phyloP scores from a whole-genome alignment of 345 rosid genomes.

The Carallia pectinifolia region DNA sequence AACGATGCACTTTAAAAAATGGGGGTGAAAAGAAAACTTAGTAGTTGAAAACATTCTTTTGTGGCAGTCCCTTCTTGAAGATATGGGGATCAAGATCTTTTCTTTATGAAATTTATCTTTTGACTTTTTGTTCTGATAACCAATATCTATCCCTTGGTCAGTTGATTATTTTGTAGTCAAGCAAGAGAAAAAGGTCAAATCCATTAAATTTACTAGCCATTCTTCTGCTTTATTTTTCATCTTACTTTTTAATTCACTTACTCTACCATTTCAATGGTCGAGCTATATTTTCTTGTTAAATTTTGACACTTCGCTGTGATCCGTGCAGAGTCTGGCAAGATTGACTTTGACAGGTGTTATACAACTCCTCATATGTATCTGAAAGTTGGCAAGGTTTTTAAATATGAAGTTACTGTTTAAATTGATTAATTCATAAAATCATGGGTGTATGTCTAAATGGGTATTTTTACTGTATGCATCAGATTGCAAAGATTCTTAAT shows the following conservation, averaged over 20 bases:
- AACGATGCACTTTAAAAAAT: background rate
- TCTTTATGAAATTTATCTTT: no score
- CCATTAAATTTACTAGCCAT: no score
- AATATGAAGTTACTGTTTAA: conserved; percentile 1
- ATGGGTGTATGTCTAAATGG: background rate
- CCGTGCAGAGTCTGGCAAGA: conserved; percentile 71
- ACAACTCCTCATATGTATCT: conserved; percentile 75
- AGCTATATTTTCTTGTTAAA: background rate
- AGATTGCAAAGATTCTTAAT: conserved; percentile 88
- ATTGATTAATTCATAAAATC: background rate
- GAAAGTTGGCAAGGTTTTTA: conserved; percentile 73
- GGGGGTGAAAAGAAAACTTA: background rate
- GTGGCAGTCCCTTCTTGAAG: background rate
- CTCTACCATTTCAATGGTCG: no score
- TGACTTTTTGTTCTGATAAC: no score
- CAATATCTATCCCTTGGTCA: no score
- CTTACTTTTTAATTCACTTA: no score
- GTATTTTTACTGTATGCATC: conserved; percentile 18
- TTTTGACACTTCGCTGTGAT: conserved; percentile 9
- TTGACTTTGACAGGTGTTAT: conserved; percentile 78
- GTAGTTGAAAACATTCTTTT: background rate
- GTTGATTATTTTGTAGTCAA: no score
- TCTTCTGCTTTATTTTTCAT: no score
- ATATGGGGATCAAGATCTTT: no score
- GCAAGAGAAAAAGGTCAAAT: no score